These are phyloP conservation scores for Eimeria necatrix DNA, from an alignment of 169 alveolate genomes.

Conservation along the genomic window DNA sequence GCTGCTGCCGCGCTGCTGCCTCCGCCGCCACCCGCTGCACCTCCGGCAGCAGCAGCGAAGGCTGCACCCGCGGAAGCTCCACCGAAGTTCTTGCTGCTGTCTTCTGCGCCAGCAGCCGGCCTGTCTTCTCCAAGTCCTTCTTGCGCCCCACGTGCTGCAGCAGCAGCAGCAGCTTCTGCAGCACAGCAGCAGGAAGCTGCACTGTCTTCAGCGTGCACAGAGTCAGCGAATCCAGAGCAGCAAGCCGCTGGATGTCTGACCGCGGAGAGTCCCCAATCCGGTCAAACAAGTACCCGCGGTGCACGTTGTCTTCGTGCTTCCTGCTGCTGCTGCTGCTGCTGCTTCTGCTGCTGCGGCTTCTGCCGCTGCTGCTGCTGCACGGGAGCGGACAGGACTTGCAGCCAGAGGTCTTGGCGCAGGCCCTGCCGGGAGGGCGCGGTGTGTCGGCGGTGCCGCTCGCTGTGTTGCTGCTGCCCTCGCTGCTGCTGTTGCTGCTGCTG, in stretches of 20 bases:
- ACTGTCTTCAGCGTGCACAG: conserved; percentile 64
- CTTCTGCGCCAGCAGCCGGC: conserved; percentile 85
- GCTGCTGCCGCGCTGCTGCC: conserved; percentile 38
- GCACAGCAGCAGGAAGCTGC: conserved; percentile 45
- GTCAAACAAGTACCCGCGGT: conserved; percentile 72
- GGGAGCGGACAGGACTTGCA: background rate
- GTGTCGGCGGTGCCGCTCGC: no score
- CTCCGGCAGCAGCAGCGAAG: conserved; percentile 84
- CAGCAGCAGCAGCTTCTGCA: conserved; percentile 54
- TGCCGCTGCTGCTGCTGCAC: conserved; percentile 40
- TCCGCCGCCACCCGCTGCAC: conserved; percentile 61
- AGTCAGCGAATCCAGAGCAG: conserved; percentile 61
- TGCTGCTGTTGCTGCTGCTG: conserved; percentile 24
- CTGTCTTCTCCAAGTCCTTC: conserved; percentile 89
- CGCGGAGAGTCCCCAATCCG: conserved; percentile 59
- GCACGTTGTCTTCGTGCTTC: background rate
- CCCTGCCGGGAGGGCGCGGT: no score
- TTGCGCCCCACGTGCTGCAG: conserved; percentile 77
- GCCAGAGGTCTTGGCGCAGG: no score
- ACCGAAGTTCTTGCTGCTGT: conserved; percentile 88
- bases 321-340: conserved; percentile 61
- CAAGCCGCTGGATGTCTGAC: conserved; percentile 52
- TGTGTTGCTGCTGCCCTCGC: background rate
- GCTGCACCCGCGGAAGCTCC: conserved; percentile 90
- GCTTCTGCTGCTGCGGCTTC: background rate